phyloP scores from a whole-genome alignment of 2,329 filamentous ascomycete species.

The Bimuria novae-zelandiae region DNA sequence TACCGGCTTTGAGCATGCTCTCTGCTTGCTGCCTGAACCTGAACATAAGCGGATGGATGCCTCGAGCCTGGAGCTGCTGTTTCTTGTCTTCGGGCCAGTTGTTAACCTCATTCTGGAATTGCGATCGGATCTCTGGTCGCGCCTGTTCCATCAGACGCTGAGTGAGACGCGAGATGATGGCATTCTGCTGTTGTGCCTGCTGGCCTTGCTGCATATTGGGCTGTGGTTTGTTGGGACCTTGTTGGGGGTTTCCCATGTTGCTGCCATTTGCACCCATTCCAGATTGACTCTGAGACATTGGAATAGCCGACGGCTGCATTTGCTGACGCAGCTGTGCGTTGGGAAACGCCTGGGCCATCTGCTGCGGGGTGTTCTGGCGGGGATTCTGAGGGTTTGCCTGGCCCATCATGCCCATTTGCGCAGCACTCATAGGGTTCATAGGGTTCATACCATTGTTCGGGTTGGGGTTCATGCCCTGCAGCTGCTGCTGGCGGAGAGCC shows the following conservation, averaged over 20 bases:
- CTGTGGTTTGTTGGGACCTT: conserved; percentile 37
- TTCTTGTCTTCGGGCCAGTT: conserved; percentile 53
- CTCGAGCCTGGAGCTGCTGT: conserved; percentile 50
- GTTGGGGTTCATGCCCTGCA: conserved; percentile 30
- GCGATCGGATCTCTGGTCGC: conserved; percentile 54
- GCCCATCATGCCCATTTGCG: conserved; percentile 44
- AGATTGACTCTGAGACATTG: conserved; percentile 40
- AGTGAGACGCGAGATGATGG: conserved; percentile 51
- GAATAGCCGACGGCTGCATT: conserved; percentile 57
- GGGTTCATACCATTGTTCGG: conserved; percentile 35
- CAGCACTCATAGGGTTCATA: conserved; percentile 37
- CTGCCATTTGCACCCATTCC: conserved; percentile 40
- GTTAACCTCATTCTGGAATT: conserved; percentile 48
- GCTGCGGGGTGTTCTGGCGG: conserved; percentile 48
- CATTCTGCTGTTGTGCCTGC: conserved; percentile 27
- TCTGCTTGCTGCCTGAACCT: conserved; percentile 57
- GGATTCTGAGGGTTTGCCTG: conserved; percentile 41
- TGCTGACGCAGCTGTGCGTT: conserved; percentile 55
- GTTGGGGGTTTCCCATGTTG: conserved; percentile 28
- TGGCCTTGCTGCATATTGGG: conserved; percentile 37
- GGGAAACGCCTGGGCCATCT: conserved; percentile 50
- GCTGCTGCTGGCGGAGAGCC: conserved; percentile 33
- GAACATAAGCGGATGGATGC: conserved; percentile 56
- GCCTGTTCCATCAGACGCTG: conserved; percentile 53
- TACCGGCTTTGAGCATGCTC: conserved; percentile 29